Percentiles rank a stretch among this genome's conserved stretches.
These are phyloP conservation scores for Paragyromitra xinjiangensis DNA, from an alignment of 495 filamentous ascomycete species.

Conservation along the genomic window DNA sequence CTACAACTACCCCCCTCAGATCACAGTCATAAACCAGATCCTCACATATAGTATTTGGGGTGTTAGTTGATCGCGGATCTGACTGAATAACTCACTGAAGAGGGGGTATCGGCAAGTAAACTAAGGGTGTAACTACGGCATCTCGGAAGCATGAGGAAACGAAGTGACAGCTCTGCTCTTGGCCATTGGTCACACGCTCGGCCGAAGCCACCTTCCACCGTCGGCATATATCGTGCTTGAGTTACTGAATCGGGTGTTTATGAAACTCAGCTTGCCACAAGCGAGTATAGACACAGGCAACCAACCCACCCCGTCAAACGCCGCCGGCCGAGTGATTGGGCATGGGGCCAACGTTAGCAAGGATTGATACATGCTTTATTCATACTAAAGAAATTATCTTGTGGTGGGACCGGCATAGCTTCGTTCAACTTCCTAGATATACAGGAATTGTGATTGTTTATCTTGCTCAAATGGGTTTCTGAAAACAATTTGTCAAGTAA, in stretches of 20 bases:
- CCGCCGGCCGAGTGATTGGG: constrained; percentile 29
- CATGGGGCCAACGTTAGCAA: background rate
- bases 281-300: constrained; percentile 9
- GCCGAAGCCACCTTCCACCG: background rate
- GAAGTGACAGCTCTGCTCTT: constrained; percentile 7
- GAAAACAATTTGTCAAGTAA: too few species aligned
- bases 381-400: background rate
- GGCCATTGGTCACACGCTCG: constrained; percentile 11
- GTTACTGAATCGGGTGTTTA: constrained; percentile 1
- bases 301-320: background rate
- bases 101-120: constrained; percentile 11
- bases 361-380: too few species aligned
- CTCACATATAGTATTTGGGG: background rate
- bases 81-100: background rate
- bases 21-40: constrained; percentile 24
- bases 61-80: background rate
- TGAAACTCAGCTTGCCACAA: background rate
- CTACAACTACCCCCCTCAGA: constrained; percentile 12
- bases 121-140: background rate
- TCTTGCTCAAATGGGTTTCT: background rate
- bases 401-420: background rate
- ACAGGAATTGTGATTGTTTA: background rate
- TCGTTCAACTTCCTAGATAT: background rate
- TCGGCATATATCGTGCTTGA: constrained; percentile 1
- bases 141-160: background rate